Evolutionary conservation across 2,329 filamentous ascomycete genomes (phyloP).

Genomic region (Ceratocystis colombiana): DNA sequence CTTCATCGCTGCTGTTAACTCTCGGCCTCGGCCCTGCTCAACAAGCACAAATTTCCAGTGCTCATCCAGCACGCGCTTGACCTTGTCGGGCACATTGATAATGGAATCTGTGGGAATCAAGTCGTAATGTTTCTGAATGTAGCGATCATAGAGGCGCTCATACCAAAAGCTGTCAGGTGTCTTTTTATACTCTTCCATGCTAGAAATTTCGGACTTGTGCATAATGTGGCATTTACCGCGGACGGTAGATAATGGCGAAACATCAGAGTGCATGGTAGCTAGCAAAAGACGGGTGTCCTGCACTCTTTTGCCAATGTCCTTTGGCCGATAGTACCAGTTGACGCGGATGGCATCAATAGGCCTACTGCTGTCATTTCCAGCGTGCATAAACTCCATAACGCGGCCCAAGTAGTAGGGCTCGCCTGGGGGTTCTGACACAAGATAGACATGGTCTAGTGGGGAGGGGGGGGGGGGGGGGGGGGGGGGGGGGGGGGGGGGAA

Average conservation of each 20-base stretch:
- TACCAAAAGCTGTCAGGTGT: constrained; percentile 87
- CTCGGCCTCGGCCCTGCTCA: constrained; percentile 86
- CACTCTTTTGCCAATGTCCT: constrained; percentile 86
- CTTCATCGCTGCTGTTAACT: constrained; percentile 91
- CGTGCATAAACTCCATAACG: constrained; percentile 95
- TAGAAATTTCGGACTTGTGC: constrained; percentile 76
- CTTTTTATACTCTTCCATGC: constrained; percentile 75
- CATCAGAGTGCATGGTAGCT: constrained; percentile 97
- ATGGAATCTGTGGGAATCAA: constrained; percentile 85
- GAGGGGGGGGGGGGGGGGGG: not conserved
- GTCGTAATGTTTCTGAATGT: constrained; percentile 96
- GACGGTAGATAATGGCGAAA: constrained; percentile 80
- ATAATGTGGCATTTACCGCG: constrained; percentile 87
- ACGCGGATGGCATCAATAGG: constrained; percentile 80
- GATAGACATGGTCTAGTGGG: constrained; percentile 64
- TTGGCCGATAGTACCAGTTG: constrained; percentile 97
- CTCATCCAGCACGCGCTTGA: constrained; percentile 92
- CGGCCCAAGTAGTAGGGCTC: constrained; percentile 96
- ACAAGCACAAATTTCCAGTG: constrained; percentile 95
- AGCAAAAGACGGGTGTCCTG: constrained; percentile 86
- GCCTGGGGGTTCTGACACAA: constrained; percentile 92
- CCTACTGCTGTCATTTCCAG: constrained; percentile 59
- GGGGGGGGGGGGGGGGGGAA: not conserved
- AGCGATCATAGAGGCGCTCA: constrained; percentile 93
- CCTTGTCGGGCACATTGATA: constrained; percentile 89